Percentiles rank a stretch among this genome's conserved stretches.
Evolutionary conservation across 306 rosid genomes (phyloP).

Genomic region (Cucurbita ficifolia): DNA sequence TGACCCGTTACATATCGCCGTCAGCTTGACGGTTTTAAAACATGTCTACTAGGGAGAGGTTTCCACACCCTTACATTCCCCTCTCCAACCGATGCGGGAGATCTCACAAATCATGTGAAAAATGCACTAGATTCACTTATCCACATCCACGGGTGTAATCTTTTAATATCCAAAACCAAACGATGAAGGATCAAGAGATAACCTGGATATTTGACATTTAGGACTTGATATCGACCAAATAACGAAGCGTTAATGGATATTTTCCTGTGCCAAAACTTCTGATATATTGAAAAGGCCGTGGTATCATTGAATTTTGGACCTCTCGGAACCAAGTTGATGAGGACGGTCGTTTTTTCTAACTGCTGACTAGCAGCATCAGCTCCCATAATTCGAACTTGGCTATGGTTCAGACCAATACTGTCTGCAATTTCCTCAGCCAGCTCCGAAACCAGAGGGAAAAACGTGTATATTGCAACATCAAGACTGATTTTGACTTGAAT

Average conservation of each 20-base stretch:
- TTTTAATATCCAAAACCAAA: neutral
- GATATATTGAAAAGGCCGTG: conserved; percentile 42
- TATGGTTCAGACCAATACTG: conserved; percentile 44
- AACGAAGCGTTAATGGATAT: conserved; percentile 39
- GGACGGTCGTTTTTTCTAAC: conserved; percentile 58
- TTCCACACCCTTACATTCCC: too few species aligned
- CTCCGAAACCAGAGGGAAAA: conserved; percentile 58
- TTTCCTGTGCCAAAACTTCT: conserved; percentile 60
- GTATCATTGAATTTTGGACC: conserved; percentile 46
- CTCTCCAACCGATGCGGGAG: too few species aligned
- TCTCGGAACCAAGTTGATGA: conserved; percentile 65
- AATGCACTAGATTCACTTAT: neutral
- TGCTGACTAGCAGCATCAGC: conserved; percentile 73
- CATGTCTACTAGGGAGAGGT: too few species aligned
- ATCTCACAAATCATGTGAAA: neutral
- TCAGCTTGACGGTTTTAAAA: too few species aligned
- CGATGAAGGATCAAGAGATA: conserved; percentile 1
- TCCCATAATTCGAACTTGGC: conserved; percentile 87
- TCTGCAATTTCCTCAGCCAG: conserved; percentile 73
- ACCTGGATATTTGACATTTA: conserved; percentile 82
- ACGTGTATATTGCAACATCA: conserved; percentile 48
- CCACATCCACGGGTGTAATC: neutral
- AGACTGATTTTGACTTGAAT: conserved; percentile 65
- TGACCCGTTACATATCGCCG: too few species aligned
- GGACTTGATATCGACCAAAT: conserved; percentile 67